Base-by-base conservation (phyloP, 768 basidiomycete species). In the Tylopilus plumbeoviolaceoides region DNA sequence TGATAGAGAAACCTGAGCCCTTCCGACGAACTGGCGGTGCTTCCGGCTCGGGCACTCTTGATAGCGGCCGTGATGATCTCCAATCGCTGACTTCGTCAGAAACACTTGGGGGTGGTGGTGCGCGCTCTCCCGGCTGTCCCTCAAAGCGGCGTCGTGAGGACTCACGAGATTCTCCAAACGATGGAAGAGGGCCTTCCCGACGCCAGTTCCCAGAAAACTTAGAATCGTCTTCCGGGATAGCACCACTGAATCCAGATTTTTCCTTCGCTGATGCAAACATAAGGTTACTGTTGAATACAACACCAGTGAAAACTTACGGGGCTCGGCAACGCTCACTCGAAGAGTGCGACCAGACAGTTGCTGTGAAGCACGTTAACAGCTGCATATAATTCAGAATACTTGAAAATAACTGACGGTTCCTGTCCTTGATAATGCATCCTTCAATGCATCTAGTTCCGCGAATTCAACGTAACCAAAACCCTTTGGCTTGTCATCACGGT, bases 401-500 rank as follows among this genome's bases (percentile, higher is more conserved):
- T 23, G 14, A 28, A 23, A 33, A 17, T 28, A 70, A 57, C 89
- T 66, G 55, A 92, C 91, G 28, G 78, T 68, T 49, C 88, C 89
- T 23, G 76, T 80, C 72, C 83, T 87, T 20, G 76, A 71, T 35
- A 99, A 72, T 5, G 88, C 97, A 53, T 85, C 84, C 72, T 95
- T 95, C 47, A 98, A 73, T 44, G 83, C 86, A 18, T 95, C 91
- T 52, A 93, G 64, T 48, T 86, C 87, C n/a, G 78, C 80, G 64
- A 98, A 98, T 67, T 99, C 97, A 53, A 98, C 84, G 68, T 99
- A 98, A 31, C 95, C 97, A 72, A 98, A 98, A 1, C 97, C 97
- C 70, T 98, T 98, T 18, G 95, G 91, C 67, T 92, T 93, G 45
- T 95, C 94, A 48, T 95, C 94, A 53, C 83, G 80, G 61, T 95